Conservation (phyloP, 2,329 filamentous ascomycete genomes). For the Talaromyces rugulosus region DNA sequence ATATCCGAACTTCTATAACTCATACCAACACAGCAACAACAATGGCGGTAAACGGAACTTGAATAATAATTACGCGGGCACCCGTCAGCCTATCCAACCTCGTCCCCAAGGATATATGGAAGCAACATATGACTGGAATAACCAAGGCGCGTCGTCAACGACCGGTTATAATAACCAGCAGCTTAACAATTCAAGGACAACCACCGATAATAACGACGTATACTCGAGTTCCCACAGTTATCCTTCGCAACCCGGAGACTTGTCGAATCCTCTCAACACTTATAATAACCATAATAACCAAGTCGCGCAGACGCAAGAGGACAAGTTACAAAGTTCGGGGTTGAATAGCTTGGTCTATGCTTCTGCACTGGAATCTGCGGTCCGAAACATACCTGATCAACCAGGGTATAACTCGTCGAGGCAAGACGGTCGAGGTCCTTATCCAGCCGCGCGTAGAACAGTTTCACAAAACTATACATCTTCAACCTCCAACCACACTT, state of each 20-base stretch:
- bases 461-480: neutral
- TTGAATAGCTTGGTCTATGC: slow-evolving; percentile 10
- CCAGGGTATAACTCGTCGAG: neutral
- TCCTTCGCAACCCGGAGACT: slow-evolving; percentile 1
- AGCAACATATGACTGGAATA: slow-evolving; percentile 8
- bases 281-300: neutral
- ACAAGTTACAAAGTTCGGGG: neutral
- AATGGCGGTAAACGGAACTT: slow-evolving; percentile 2
- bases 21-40: slow-evolving; percentile 5
- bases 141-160: neutral
- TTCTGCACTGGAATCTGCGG: neutral
- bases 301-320: neutral
- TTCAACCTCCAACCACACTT: neutral
- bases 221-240: slow-evolving; percentile 6
- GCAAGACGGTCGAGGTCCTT: neutral
- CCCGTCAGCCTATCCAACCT: slow-evolving; percentile 7
- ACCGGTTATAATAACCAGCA: neutral
- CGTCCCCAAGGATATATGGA: slow-evolving; percentile 8
- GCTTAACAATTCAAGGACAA: neutral
- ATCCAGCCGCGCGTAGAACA: neutral
- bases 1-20: slow-evolving; percentile 7
- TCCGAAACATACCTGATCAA: neutral
- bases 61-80: neutral
- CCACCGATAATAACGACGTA: neutral
- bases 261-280: neutral